phyloP scores from a whole-genome alignment of 2,329 filamentous ascomycete genomes.

The Ophiostoma sp. region DNA sequence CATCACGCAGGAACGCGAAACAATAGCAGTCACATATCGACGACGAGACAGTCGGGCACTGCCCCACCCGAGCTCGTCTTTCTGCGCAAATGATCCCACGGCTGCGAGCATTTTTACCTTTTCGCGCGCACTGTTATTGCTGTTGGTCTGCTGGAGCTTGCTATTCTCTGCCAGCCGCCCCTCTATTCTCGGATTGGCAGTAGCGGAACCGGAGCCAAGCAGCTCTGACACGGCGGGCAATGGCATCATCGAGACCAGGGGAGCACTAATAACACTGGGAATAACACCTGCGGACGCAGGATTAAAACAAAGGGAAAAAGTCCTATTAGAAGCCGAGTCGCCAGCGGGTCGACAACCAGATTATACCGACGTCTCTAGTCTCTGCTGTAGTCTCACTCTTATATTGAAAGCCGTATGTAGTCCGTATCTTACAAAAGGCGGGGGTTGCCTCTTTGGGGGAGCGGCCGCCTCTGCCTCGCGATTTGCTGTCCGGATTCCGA shows the following conservation, averaged over 20 bases:
- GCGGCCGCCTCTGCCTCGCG: not conserved
- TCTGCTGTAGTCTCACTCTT: not conserved
- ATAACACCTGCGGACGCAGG: not conserved
- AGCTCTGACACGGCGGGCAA: not conserved
- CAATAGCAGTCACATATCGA: not conserved
- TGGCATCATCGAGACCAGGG: not conserved
- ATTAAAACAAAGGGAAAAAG: not conserved
- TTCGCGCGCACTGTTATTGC: not conserved
- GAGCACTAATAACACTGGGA: not conserved
- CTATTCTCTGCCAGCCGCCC: not conserved
- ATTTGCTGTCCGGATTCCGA: not conserved
- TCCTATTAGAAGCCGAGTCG: not conserved
- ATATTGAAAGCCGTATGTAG: not conserved
- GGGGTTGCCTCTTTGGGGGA: slow-evolving; percentile 5
- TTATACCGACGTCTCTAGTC: slow-evolving; percentile 5
- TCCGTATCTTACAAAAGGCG: not conserved
- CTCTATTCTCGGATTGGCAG: not conserved
- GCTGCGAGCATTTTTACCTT: not conserved
- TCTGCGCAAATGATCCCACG: slow-evolving; percentile 4
- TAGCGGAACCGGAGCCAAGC: slow-evolving; percentile 5
- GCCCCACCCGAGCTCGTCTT: not conserved
- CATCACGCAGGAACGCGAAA: not conserved
- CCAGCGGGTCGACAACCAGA: not conserved
- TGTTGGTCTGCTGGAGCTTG: not conserved
- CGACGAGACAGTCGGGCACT: not conserved